Evolutionary conservation across 257 asterid genomes (phyloP), one percentile per base, ranked within the genome.

Genomic region (Knoxia roxburghii): DNA sequence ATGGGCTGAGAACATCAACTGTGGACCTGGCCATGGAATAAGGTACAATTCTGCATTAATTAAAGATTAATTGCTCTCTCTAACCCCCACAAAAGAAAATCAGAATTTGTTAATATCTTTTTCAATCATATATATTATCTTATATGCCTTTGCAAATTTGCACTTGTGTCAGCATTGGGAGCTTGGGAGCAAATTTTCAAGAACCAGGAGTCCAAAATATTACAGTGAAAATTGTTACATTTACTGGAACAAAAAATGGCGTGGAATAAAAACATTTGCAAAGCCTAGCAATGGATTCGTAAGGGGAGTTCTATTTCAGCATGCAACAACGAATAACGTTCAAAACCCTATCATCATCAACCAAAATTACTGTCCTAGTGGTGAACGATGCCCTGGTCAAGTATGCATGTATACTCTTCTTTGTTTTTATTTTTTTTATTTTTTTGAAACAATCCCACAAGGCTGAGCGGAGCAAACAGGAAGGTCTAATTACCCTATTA

Each of bases 21-120:
- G 90, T 11, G 88, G 90, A 40, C 90, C 90, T 0, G 90, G 90
- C 35, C 90, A 85, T 32, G 90, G 90, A 17, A 67, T 85, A 37
- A 85, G 90, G 90, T 84, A 26, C 27, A 1, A 9, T 24, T 26
- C 3, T 4, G 26, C 10, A 26, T 55, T 0, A 55, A 13, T 4
- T 27, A 21, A 4, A 10, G 0, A 6, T n/a, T 7, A n/a, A n/a
- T n/a, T n/a, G n/a, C n/a, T n/a, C n/a, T n/a, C n/a, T n/a, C n/a
- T n/a, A n/a, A n/a, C n/a, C n/a, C n/a, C n/a, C n/a, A n/a, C 35
- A n/a, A n/a, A n/a, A n/a, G n/a, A n/a, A n/a, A n/a, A n/a, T n/a
- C n/a, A n/a, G n/a, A n/a, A n/a, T n/a, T n/a, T n/a, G n/a, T n/a
- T n/a, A n/a, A n/a, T n/a, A n/a, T n/a, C n/a, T n/a, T n/a, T n/a